A percentile compares a stretch with the other conserved stretches of the same genome.
phyloP scores from a whole-genome alignment of 2,329 filamentous ascomycete genomes.

The Colletotrichum sp. region DNA sequence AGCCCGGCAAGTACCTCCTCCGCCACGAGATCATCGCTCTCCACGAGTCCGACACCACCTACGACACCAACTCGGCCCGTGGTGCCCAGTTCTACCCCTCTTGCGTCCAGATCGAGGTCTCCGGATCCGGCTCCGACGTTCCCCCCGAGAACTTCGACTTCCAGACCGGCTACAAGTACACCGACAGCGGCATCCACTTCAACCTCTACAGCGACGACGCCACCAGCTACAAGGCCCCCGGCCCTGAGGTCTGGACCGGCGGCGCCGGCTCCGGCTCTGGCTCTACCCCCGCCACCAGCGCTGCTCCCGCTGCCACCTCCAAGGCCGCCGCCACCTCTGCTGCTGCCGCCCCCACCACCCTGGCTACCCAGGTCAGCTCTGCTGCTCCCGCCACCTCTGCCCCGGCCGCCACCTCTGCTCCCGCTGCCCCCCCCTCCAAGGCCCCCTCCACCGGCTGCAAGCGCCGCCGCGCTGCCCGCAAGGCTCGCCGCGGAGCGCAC shows the following conservation, averaged over 20 bases:
- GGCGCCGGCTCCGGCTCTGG: conserved; percentile 19
- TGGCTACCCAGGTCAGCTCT: neutral
- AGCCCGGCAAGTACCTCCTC: conserved; percentile 57
- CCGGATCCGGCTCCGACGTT: conserved; percentile 54
- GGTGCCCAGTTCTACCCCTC: conserved; percentile 61
- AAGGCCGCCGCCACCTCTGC: neutral
- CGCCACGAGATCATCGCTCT: conserved; percentile 61
- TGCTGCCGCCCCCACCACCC: neutral
- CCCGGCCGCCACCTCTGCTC: conserved; percentile 2
- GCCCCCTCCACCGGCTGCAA: conserved; percentile 12
- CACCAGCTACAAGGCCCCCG: conserved; percentile 37
- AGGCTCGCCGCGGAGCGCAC: conserved; percentile 21
- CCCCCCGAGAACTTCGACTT: conserved; percentile 49
- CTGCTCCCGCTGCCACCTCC: neutral
- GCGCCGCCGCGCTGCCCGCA: conserved; percentile 15
- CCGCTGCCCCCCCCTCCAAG: conserved; percentile 24
- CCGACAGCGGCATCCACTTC: conserved; percentile 63
- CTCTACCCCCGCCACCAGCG: conserved; percentile 6
- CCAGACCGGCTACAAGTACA: conserved; percentile 59
- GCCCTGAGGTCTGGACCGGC: conserved; percentile 36
- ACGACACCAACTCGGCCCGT: conserved; percentile 34
- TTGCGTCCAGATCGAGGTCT: conserved; percentile 66
- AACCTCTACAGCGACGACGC: conserved; percentile 55
- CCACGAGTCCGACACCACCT: conserved; percentile 46
- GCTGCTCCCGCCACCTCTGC: neutral